Conservation (phyloP, 2,329 filamentous ascomycete genomes). For the Beauveria scarabaeidicola region DNA sequence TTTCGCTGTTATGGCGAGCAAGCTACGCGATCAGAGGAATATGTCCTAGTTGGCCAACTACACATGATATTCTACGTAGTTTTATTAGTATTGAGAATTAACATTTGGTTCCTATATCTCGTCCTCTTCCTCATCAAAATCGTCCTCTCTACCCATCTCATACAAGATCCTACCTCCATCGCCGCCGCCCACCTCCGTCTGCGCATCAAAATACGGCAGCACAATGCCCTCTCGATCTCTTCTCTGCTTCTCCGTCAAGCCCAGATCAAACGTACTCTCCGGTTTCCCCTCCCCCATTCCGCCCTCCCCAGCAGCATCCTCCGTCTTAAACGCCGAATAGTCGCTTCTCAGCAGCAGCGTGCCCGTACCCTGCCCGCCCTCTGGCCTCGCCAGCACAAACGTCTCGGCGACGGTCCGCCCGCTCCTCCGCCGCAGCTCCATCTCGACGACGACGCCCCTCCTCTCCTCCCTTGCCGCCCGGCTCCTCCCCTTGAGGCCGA, state of each 20-base stretch:
- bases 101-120: slow-evolving; percentile 52
- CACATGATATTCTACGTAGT: background rate
- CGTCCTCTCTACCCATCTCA: slow-evolving; percentile 92
- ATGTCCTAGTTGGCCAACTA: background rate
- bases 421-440: slow-evolving; percentile 79
- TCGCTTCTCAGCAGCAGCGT: slow-evolving; percentile 60
- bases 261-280: slow-evolving; percentile 75
- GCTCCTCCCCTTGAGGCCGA: slow-evolving; percentile 51
- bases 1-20: too few species aligned
- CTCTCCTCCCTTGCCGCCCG: slow-evolving; percentile 17
- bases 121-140: slow-evolving; percentile 94
- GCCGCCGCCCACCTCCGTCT: slow-evolving; percentile 67
- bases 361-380: slow-evolving; percentile 17
- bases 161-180: slow-evolving; percentile 92
- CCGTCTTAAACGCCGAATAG: slow-evolving; percentile 58
- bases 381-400: slow-evolving; percentile 39
- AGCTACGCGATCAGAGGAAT: too few species aligned
- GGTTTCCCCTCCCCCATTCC: slow-evolving; percentile 44
- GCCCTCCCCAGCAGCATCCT: slow-evolving; percentile 26
- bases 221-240: slow-evolving; percentile 81
- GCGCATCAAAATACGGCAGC: slow-evolving; percentile 92
- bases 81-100: background rate
- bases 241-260: slow-evolving; percentile 84
- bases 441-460: slow-evolving; percentile 60
- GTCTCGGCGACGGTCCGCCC: slow-evolving; percentile 67